A percentile compares a stretch with the other conserved stretches of the same genome.
Conservation (phyloP, 192 early-diverging fungal species). For the Backusella tuberculispora region DNA sequence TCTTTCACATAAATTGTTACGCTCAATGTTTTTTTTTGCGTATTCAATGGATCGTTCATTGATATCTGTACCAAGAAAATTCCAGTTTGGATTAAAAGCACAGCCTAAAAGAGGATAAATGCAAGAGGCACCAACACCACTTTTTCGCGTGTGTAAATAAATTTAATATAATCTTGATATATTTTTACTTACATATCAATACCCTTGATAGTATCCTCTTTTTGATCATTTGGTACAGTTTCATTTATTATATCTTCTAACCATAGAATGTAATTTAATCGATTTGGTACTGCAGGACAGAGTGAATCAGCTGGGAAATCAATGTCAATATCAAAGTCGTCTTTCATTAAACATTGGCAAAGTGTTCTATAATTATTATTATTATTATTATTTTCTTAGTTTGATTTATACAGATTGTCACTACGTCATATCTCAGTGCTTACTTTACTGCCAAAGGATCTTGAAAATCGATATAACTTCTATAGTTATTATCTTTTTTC, state of each 20-base stretch:
- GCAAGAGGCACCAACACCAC: constrained; percentile 88
- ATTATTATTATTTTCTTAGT: neutral
- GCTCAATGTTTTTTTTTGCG: constrained; percentile 66
- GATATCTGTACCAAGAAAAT: constrained; percentile 80
- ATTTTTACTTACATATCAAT: constrained; percentile 64
- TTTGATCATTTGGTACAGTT: neutral
- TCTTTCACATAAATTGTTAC: constrained; percentile 61
- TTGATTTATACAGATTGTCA: neutral
- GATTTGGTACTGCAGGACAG: constrained; percentile 65
- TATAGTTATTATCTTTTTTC: constrained; percentile 14
- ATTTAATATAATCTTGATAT: neutral
- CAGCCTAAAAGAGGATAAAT: constrained; percentile 89
- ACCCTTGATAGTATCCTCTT: constrained; percentile 34
- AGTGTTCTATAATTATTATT: constrained; percentile 50
- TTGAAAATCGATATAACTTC: constrained; percentile 62
- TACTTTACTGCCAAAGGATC: constrained; percentile 65
- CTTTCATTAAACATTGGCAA: constrained; percentile 60
- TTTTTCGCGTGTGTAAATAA: constrained; percentile 29
- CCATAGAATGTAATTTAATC: constrained; percentile 73
- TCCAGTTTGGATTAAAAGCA: constrained; percentile 56
- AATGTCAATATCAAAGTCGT: constrained; percentile 64
- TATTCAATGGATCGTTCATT: constrained; percentile 61
- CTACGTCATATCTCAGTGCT: neutral
- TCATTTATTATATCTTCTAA: constrained; percentile 63
- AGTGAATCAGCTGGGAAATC: constrained; percentile 71